Evolutionary conservation across 176 grass and related monocot genomes (phyloP).

Genomic region (Phoenix dactylifera): DNA sequence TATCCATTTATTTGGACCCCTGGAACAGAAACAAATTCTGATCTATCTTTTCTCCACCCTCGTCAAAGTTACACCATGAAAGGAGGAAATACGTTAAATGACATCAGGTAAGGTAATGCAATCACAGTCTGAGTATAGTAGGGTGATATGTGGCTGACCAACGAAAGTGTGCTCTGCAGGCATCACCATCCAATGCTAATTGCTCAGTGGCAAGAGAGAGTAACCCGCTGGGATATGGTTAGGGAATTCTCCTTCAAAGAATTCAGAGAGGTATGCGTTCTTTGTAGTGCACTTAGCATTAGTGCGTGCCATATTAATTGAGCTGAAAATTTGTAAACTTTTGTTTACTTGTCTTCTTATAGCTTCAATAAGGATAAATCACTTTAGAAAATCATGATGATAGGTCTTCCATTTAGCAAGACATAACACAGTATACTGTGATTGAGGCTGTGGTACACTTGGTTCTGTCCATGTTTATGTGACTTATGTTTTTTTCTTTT

Average conservation of each 20-base stretch:
- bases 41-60: constrained; percentile 58
- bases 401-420: no score
- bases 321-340: no score
- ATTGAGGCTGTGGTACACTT: no score
- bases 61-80: constrained; percentile 89
- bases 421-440: no score
- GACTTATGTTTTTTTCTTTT: no score
- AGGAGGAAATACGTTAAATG: constrained; percentile 49
- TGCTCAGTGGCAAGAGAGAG: constrained; percentile 84
- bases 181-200: constrained; percentile 81
- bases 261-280: constrained; percentile 56
- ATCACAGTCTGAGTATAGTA: neutral
- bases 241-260: constrained; percentile 69
- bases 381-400: no score
- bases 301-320: no score
- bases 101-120: constrained; percentile 47
- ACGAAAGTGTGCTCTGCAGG: constrained; percentile 28
- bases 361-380: neutral
- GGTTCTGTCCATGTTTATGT: no score
- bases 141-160: neutral
- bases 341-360: neutral
- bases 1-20: constrained; percentile 26
- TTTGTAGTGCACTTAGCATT: constrained; percentile 1
- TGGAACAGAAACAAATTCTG: constrained; percentile 38
- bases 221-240: constrained; percentile 64